A percentile compares a stretch with the other conserved stretches of the same genome.
Evolutionary conservation across 306 rosid genomes (phyloP).

Genomic region (Cicer bijugum): DNA sequence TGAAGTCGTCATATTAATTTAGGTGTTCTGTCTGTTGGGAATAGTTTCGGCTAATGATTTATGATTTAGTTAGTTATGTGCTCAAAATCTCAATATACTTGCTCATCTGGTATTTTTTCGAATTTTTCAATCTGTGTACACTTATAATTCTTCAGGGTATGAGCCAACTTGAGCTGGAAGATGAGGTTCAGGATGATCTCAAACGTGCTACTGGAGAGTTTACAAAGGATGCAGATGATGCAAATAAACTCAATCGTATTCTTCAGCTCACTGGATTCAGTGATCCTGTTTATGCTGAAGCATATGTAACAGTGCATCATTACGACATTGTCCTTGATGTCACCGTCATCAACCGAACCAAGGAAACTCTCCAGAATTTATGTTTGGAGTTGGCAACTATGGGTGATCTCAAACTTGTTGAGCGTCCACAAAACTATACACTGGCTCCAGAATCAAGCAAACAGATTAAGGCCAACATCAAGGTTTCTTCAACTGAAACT

Average conservation of each 20-base stretch:
- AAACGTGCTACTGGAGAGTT: conserved; percentile 99
- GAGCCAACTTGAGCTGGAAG: conserved; percentile 99
- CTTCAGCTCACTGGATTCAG: conserved; percentile 99
- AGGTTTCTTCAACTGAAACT: conserved; percentile 98
- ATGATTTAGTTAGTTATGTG: conserved; percentile 19
- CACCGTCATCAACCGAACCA: conserved; percentile 94
- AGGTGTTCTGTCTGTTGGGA: conserved; percentile 3
- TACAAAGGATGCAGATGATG: conserved; percentile 86
- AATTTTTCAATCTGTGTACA: conserved; percentile 25
- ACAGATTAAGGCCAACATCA: conserved; percentile 96
- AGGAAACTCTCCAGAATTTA: conserved; percentile 94
- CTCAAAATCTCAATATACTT: neutral
- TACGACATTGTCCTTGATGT: conserved; percentile 97
- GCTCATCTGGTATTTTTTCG: conserved; percentile 16
- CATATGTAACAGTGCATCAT: conserved; percentile 95
- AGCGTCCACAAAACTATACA: conserved; percentile 97
- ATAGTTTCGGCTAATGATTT: neutral
- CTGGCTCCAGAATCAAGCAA: conserved; percentile 96
- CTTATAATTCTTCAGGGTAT: conserved; percentile 71
- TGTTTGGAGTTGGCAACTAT: conserved; percentile 98
- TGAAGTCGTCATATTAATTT: conserved; percentile 18
- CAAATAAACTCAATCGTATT: conserved; percentile 91
- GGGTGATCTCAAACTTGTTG: conserved; percentile 99
- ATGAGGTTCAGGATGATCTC: conserved; percentile 97
- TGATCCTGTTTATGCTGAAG: conserved; percentile 99